Evolutionary conservation across 306 rosid species (phyloP).

Genomic region (Cucurbita moschata): DNA sequence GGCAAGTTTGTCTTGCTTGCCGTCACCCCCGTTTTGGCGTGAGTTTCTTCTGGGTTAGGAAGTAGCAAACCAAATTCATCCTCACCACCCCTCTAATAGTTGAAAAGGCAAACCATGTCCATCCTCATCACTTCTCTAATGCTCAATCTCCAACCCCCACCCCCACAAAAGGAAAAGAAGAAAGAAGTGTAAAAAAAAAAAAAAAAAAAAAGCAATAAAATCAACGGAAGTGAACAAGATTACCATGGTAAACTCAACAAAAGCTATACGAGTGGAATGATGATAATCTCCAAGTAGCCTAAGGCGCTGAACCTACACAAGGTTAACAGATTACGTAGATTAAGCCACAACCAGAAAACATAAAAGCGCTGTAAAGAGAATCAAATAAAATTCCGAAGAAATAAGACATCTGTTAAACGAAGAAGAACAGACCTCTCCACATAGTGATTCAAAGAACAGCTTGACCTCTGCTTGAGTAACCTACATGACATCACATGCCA

Average conservation of each 20-base stretch:
- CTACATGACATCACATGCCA: constrained; percentile 22
- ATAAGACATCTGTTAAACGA: not conserved
- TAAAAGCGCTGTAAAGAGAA: not conserved
- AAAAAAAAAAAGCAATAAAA: not conserved
- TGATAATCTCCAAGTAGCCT: constrained; percentile 97
- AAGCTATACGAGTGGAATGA: constrained; percentile 91
- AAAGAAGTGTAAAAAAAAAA: not conserved
- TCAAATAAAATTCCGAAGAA: not conserved
- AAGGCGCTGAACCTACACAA: constrained; percentile 70
- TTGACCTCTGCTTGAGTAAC: constrained; percentile 92
- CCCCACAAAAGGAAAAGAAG: not conserved
- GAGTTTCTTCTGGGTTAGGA: too few species aligned
- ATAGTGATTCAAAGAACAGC: constrained; percentile 73
- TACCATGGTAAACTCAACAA: constrained; percentile 81
- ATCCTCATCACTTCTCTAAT: not conserved
- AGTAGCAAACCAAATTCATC: too few species aligned
- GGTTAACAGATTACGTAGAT: not conserved
- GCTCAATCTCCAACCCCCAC: not conserved
- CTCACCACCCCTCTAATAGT: not conserved
- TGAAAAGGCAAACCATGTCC: not conserved
- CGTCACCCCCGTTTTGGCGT: too few species aligned
- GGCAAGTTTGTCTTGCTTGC: too few species aligned
- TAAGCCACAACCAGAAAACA: not conserved
- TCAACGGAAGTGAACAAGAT: constrained; percentile 1
- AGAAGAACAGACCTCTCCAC: constrained; percentile 81